These are phyloP conservation scores for Macaranga tanarius DNA, from an alignment of 441 rosid species.

Conservation along the genomic window DNA sequence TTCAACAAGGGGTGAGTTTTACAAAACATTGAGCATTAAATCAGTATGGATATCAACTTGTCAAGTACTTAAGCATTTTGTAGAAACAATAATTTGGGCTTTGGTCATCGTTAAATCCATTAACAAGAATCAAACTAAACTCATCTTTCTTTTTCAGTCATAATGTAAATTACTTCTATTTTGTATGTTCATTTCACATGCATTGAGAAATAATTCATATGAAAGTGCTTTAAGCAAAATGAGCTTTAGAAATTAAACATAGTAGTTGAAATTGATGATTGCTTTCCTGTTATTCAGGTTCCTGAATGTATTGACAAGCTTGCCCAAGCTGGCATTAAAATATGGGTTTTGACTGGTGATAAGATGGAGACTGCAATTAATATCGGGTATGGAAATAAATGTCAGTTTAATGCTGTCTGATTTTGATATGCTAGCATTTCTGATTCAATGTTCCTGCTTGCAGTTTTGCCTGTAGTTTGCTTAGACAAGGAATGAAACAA, in stretches of 20 bases:
- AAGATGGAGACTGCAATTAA: slow-evolving; percentile 99
- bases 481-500: slow-evolving; percentile 93
- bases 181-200: neutral
- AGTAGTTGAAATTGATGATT: slow-evolving; percentile 5
- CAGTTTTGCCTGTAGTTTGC: slow-evolving; percentile 96
- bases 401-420: slow-evolving; percentile 15
- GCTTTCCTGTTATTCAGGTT: slow-evolving; percentile 47
- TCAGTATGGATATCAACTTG: neutral
- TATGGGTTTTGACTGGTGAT: slow-evolving; percentile 98
- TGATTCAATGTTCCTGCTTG: slow-evolving; percentile 30
- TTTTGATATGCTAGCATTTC: slow-evolving; percentile 28
- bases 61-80: neutral
- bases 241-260: neutral
- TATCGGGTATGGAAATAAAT: slow-evolving; percentile 60
- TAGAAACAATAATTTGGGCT: neutral
- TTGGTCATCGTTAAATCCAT: neutral
- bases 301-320: slow-evolving; percentile 98
- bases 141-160: neutral
- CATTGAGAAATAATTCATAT: neutral
- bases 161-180: neutral
- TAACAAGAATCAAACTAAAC: slow-evolving; percentile 3
- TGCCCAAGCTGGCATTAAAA: slow-evolving; percentile 93
- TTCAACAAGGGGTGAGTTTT: slow-evolving; percentile 78
- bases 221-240: slow-evolving; percentile 1
- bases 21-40: neutral